These are phyloP conservation scores for Prunus mume DNA, from an alignment of 306 rosid genomes.

Conservation along the genomic window DNA sequence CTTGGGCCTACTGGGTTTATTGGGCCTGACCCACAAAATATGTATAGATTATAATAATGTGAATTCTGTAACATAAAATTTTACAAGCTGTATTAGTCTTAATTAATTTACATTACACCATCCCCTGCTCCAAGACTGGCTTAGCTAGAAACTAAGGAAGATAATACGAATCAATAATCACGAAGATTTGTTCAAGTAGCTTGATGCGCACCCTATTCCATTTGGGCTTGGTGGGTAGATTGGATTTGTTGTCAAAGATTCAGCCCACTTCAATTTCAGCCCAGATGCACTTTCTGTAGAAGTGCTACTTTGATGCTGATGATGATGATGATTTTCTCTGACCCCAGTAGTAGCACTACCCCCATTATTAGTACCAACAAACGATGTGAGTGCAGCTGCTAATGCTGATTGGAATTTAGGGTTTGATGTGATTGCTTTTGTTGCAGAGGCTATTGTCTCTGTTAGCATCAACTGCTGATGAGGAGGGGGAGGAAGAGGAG, in stretches of 20 bases:
- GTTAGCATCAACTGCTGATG: constrained; percentile 23
- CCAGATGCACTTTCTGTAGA: not conserved
- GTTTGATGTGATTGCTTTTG: constrained; percentile 73
- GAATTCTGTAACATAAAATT: not conserved
- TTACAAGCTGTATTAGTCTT: not conserved
- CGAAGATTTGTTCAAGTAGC: constrained; percentile 28
- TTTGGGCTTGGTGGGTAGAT: not conserved
- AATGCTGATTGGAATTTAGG: constrained; percentile 87
- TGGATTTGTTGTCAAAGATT: constrained; percentile 19
- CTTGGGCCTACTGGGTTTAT: too few species aligned
- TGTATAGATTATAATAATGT: too few species aligned
- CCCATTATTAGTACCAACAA: constrained; percentile 44
- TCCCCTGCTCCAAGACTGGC: not conserved
- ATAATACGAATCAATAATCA: not conserved
- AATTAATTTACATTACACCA: not conserved
- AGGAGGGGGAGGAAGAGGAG: constrained; percentile 1
- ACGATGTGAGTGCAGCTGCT: constrained; percentile 71
- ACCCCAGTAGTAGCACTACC: not conserved
- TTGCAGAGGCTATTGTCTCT: constrained; percentile 74
- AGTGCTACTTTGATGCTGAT: not conserved
- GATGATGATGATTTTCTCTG: constrained; percentile 18
- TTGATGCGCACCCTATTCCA: constrained; percentile 6
- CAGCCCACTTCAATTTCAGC: constrained; percentile 40
- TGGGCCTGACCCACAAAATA: too few species aligned
- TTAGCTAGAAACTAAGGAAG: not conserved